Evolutionary conservation across 768 basidiomycete species (phyloP), one percentile per base, ranked within the genome.

Genomic region (Hericium erinaceus): DNA sequence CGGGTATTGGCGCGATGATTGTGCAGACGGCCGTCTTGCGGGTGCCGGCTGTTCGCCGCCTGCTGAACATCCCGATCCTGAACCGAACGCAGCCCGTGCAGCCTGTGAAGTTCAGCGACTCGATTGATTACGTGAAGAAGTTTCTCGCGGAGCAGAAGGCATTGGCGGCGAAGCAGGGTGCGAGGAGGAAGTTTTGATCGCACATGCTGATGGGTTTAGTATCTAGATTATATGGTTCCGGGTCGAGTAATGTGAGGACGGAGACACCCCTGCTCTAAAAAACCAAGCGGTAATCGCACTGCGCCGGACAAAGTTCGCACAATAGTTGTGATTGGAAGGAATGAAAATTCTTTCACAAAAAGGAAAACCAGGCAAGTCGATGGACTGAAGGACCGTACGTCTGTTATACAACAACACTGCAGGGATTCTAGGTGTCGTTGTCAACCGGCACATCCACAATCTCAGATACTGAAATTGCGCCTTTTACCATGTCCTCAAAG

Each of bases 21-120:
- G 28, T 75, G 11, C 85, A 87, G 64, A 75, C 78, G 5, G 28
- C 68, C 9, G 8, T 80, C 52, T 68, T 86, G 22, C 76, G 76
- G 39, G 61, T 67, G 9, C 70, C 74, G 20, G 65, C 68, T 8
- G 68, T 82, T 41, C 77, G 81, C 38, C 67, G 66, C 26, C 52
- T 65, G 10, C 66, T 80, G 24, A 63, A 65, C 52, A 71, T 79
- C 58, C 70, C 72, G 2, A 15, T 61, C 41, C 52, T 70, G 18
- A 58, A 62, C 20, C 58, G 55, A 52, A 39, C 40, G 48, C 16
- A 28, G 40, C 2, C 48, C 37, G 7, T 44, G 41, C 20, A 58
- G 48, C 60, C 62, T 6, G 62, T 63, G 20, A 61, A 50, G 12
- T 54, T 63, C 57, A 20, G 52, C 40, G 62, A 63, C 39, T 63